phyloP scores from a whole-genome alignment of 2,329 filamentous ascomycete species.

The Tolypocladium paradoxum region DNA sequence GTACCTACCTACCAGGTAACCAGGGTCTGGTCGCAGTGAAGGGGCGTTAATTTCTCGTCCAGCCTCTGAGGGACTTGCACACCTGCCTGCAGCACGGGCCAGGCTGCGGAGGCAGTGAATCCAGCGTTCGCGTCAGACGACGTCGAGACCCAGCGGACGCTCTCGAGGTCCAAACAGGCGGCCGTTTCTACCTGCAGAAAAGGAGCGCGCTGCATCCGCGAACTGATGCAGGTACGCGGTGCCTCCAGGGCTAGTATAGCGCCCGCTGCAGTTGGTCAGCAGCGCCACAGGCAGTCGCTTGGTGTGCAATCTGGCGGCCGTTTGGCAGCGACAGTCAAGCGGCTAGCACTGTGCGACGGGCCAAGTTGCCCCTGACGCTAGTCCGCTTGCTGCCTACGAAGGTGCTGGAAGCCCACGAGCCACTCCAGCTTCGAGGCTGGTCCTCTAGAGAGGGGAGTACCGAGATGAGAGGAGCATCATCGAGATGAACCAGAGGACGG shows the following conservation, averaged over 20 bases:
- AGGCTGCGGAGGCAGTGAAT: no score
- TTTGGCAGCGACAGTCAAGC: neutral
- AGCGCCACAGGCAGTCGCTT: no score
- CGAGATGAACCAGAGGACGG: neutral
- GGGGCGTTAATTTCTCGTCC: neutral
- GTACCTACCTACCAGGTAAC: no score
- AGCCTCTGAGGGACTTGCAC: no score
- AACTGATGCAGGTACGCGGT: slow-evolving; percentile 12
- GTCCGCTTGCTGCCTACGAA: slow-evolving; percentile 4
- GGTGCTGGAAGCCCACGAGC: neutral
- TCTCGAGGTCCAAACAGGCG: neutral
- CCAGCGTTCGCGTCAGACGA: no score
- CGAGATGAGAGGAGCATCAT: neutral
- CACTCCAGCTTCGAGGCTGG: neutral
- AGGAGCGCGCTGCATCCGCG: slow-evolving; percentile 1
- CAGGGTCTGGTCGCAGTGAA: neutral
- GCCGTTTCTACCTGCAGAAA: slow-evolving; percentile 1
- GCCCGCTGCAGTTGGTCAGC: neutral
- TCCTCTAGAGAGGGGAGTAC: neutral
- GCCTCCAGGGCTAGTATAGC: neutral
- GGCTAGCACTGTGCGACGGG: neutral
- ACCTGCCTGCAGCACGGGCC: no score
- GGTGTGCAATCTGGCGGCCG: no score
- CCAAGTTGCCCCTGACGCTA: slow-evolving; percentile 11
- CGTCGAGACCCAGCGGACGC: no score